Evolutionary conservation across 306 rosid species (phyloP).

Genomic region (Dalbergia oliveri): DNA sequence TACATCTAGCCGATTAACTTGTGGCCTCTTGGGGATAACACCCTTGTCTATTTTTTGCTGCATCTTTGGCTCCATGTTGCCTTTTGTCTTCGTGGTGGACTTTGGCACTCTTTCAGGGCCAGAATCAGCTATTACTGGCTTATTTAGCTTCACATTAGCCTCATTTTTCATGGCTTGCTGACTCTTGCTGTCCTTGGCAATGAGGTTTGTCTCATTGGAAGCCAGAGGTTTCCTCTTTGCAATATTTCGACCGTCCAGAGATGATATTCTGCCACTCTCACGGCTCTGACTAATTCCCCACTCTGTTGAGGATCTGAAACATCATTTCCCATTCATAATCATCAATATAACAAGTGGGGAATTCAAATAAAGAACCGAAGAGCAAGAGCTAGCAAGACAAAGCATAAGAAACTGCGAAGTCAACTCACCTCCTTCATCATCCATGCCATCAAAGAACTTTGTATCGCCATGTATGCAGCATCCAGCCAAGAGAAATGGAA

Average conservation of each 20-base stretch:
- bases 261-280: constrained; percentile 65
- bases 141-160: constrained; percentile 56
- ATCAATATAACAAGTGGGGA: constrained; percentile 51
- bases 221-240: constrained; percentile 56
- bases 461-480: constrained; percentile 38
- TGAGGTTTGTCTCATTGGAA: constrained; percentile 44
- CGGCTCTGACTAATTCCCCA: constrained; percentile 60
- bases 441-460: constrained; percentile 99
- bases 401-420: constrained; percentile 51
- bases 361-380: constrained; percentile 53
- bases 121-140: constrained; percentile 56
- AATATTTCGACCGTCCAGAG: constrained; percentile 49
- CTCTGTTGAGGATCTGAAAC: constrained; percentile 85
- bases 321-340: constrained; percentile 46
- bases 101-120: constrained; percentile 68
- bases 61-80: constrained; percentile 46
- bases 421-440: constrained; percentile 94
- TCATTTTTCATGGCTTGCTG: constrained; percentile 63
- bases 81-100: constrained; percentile 54
- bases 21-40: constrained; percentile 61
- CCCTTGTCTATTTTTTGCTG: constrained; percentile 56
- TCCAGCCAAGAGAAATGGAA: constrained; percentile 48
- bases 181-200: constrained; percentile 59
- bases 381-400: constrained; percentile 47
- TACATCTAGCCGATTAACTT: constrained; percentile 63